Base-by-base conservation (phyloP, 306 rosid genomes). In the Psophocarpus tetragonolobus region DNA sequence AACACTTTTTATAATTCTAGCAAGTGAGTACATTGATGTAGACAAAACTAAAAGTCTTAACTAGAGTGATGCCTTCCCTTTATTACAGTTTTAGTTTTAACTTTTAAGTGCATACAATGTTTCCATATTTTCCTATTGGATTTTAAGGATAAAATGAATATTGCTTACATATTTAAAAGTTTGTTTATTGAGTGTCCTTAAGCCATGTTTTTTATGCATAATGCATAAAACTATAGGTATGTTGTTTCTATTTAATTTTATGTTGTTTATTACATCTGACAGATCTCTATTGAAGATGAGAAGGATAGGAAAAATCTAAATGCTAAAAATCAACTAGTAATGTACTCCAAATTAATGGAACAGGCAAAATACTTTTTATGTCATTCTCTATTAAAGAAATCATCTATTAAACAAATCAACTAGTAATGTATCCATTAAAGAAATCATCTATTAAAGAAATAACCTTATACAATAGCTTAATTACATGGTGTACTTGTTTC, bases 221-320 rank as follows among this genome's bases (percentile, higher is more conserved):
- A 32, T 56, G 26, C 3, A 18, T 35, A 38, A 12, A 63, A 36
- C 29, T 76, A 54, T 33, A 36, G 71, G 26, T 45, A 11, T 50
- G 13, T 42, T 50, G 6, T 47, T 61, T 17, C 41, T 71, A 75
- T 60, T 67, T 51, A 68, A 66, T 50, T 41, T 72, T 60, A 60
- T 42, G 67, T 38, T 15, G 44, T 39, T 66, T 65, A 53, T 73
- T 74, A 23, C 78, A 18, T 57, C 26, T 83, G 76, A 71, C 84
- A 92, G 97, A 88, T 92, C 21, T 83, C 97, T 75, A 50, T 87
- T n/a, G 93, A 88, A 80, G 97, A 90, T 84, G 99, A 89, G 80
- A 91, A 82, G 71, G 96, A 90, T 8, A 87, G 96, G 75, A 96
- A 84, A 81, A 87, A 84, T 82, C 89, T 92, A 38, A 92, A 82